phyloP scores from a whole-genome alignment of 2,329 filamentous ascomycete species.

The Fusarium begoniae region DNA sequence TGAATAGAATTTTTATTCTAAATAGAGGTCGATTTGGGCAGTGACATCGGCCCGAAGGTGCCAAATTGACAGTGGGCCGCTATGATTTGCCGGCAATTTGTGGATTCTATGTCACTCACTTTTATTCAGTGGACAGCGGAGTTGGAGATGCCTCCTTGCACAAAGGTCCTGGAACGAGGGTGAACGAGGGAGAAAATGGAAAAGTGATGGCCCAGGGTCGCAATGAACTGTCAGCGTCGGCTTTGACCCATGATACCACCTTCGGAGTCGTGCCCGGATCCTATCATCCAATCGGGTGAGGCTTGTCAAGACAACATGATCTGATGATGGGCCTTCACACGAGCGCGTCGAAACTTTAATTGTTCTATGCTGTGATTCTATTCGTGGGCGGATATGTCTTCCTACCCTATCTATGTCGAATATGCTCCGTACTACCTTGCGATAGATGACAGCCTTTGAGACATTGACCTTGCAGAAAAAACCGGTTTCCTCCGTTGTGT shows the following conservation, averaged over 20 bases:
- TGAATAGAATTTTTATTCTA: neutral
- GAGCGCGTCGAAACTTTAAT: neutral
- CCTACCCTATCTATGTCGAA: neutral
- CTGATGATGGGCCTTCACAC: neutral
- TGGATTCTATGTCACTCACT: too few relatives aligned
- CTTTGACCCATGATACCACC: neutral
- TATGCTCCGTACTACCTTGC: neutral
- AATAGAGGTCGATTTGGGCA: neutral
- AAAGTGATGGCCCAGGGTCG: neutral
- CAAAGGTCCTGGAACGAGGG: neutral
- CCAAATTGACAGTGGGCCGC: neutral
- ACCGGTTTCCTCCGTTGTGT: neutral
- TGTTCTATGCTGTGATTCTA: accelerated
- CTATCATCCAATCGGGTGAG: neutral
- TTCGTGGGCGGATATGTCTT: neutral
- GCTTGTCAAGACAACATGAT: neutral
- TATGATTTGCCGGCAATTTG: neutral
- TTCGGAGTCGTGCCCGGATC: neutral
- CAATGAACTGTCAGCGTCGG: neutral
- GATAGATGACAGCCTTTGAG: too few relatives aligned
- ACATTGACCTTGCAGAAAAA: too few relatives aligned
- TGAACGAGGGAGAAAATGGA: neutral
- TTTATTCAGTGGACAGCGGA: neutral
- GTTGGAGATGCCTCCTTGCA: neutral
- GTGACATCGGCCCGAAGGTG: neutral